Conservation (phyloP, 2,329 filamentous ascomycete genomes). For the Epicoccum nigrum region DNA sequence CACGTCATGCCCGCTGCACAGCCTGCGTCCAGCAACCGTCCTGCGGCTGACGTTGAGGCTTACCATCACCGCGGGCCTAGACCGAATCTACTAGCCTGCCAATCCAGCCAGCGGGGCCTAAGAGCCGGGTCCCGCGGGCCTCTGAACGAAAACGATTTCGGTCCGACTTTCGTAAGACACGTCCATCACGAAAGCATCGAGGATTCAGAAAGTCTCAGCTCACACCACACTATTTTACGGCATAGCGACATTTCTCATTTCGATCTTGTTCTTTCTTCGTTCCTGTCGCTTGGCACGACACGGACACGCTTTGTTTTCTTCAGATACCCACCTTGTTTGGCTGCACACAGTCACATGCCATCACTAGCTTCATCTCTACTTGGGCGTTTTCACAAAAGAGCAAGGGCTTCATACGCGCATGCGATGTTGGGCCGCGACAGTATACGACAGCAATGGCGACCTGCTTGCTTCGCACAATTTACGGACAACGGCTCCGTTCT, state of each 20-base stretch:
- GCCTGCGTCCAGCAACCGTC: slow-evolving; percentile 22
- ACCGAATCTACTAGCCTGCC: slow-evolving; percentile 21
- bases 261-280: slow-evolving; percentile 22
- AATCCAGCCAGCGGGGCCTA: slow-evolving; percentile 4
- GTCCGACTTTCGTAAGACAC: slow-evolving; percentile 13
- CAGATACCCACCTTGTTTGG: slow-evolving; percentile 34
- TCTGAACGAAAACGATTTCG: slow-evolving; percentile 15
- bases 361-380: slow-evolving; percentile 18
- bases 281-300: slow-evolving; percentile 18
- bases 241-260: slow-evolving; percentile 24
- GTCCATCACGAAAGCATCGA: slow-evolving; percentile 14
- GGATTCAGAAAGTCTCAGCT: slow-evolving; percentile 8
- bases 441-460: slow-evolving; percentile 25
- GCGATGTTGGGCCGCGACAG: slow-evolving; percentile 16
- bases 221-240: slow-evolving; percentile 10
- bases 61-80: slow-evolving; percentile 27
- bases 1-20: slow-evolving; percentile 28
- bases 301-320: slow-evolving; percentile 17
- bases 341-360: slow-evolving; percentile 19
- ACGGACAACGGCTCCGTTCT: slow-evolving; percentile 13
- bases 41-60: slow-evolving; percentile 20
- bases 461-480: slow-evolving; percentile 13
- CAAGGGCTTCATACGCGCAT: slow-evolving; percentile 17
- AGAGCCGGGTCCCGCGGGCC: slow-evolving; percentile 21
- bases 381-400: slow-evolving; percentile 26